Conservation (phyloP, 257 asterid species). For the Solanum tacnaense region DNA sequence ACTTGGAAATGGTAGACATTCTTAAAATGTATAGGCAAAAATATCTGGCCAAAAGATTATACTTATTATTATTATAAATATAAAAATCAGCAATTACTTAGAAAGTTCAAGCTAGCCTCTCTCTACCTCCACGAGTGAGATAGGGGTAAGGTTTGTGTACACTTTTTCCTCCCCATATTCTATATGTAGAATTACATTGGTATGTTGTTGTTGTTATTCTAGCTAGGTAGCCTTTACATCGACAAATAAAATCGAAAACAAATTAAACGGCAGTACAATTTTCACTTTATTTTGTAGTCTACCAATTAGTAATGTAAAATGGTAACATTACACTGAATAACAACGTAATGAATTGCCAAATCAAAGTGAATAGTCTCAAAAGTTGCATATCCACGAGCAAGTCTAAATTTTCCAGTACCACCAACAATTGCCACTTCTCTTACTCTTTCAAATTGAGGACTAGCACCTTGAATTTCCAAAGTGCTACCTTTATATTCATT, state of each 20-base stretch:
- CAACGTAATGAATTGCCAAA: slow-evolving; percentile 9
- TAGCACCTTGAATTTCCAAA: slow-evolving; percentile 35
- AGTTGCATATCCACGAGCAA: slow-evolving; percentile 41
- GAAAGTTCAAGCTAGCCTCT: background rate
- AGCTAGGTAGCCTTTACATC: background rate
- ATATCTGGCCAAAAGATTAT: background rate
- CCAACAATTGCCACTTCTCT: slow-evolving; percentile 55
- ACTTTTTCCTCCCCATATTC: no score
- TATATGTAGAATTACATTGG: background rate
- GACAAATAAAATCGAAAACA: background rate
- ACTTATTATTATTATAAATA: background rate
- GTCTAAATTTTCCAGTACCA: slow-evolving; percentile 45
- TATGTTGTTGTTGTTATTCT: no score
- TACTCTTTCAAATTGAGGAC: slow-evolving; percentile 36
- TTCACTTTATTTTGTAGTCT: background rate
- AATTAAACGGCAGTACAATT: background rate
- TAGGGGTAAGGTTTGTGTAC: background rate
- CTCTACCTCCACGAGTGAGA: background rate
- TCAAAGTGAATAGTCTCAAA: slow-evolving; percentile 41
- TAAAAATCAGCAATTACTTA: background rate
- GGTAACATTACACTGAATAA: slow-evolving; percentile 30
- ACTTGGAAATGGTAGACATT: background rate
- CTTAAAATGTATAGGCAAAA: background rate
- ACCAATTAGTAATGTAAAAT: slow-evolving; percentile 13
- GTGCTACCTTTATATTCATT: slow-evolving; percentile 31